Evolutionary conservation across 1,139 yeast species (phyloP).

Genomic region (Kodamaea sp.): DNA sequence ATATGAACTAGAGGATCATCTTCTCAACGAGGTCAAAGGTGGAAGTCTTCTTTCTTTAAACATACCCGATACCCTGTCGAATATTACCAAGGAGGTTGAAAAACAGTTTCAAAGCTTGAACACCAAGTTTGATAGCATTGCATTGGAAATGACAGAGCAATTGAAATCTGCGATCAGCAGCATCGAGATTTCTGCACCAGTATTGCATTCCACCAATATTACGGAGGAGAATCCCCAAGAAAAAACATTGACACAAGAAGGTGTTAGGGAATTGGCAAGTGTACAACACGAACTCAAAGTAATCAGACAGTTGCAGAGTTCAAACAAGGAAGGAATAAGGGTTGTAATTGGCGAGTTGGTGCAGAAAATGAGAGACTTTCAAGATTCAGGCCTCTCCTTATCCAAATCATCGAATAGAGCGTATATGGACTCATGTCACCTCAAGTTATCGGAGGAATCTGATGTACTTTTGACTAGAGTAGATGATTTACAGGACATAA

Average conservation of each 20-base stretch:
- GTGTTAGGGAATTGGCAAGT: constrained; percentile 26
- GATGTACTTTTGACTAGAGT: constrained; percentile 74
- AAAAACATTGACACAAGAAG: background rate
- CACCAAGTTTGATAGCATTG: constrained; percentile 28
- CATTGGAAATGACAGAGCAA: constrained; percentile 23
- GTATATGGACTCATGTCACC: constrained; percentile 78
- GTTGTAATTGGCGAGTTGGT: constrained; percentile 47
- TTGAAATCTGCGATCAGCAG: constrained; percentile 25
- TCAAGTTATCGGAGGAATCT: constrained; percentile 72
- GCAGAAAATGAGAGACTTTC: constrained; percentile 50
- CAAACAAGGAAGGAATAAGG: constrained; percentile 46
- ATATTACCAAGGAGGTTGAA: constrained; percentile 23
- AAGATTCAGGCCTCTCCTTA: constrained; percentile 41
- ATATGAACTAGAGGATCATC: constrained; percentile 78
- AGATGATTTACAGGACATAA: constrained; percentile 88
- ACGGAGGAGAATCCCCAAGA: constrained; percentile 2
- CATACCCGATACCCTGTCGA: constrained; percentile 29
- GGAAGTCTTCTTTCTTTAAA: constrained; percentile 65
- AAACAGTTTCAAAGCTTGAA: constrained; percentile 32
- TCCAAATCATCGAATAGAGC: constrained; percentile 54
- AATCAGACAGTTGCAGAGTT: constrained; percentile 58
- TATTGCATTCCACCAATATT: constrained; percentile 3
- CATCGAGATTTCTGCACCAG: constrained; percentile 22
- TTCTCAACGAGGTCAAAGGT: constrained; percentile 55
- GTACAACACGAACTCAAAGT: constrained; percentile 61